These are phyloP conservation scores for Salinomyces thailandicus DNA, from an alignment of 2,329 filamentous ascomycete species.

Conservation along the genomic window DNA sequence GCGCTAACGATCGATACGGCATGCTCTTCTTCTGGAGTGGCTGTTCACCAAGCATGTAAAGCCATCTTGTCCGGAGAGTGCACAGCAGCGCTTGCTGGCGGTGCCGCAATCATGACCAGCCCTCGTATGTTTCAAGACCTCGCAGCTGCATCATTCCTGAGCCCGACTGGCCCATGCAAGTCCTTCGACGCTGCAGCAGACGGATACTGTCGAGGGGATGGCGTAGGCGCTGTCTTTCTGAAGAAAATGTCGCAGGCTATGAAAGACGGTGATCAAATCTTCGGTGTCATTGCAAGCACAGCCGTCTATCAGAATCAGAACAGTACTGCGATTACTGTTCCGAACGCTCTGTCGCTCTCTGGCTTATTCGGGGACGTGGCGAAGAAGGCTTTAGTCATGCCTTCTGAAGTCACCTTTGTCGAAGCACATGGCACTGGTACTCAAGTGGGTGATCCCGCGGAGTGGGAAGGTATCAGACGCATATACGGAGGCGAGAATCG, in stretches of 20 bases:
- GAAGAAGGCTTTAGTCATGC: neutral
- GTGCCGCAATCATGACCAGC: neutral
- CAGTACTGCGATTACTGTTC: neutral
- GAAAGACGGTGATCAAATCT: constrained; percentile 23
- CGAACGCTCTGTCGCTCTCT: neutral
- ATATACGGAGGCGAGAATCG: neutral
- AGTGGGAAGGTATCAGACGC: constrained; percentile 7
- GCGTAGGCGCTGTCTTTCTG: constrained; percentile 16
- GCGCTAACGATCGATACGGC: constrained; percentile 1
- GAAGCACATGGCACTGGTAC: constrained; percentile 17
- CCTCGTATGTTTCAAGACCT: neutral
- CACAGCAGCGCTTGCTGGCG: neutral
- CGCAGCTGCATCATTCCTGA: neutral
- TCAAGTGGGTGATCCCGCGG: constrained; percentile 10
- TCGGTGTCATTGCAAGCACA: constrained; percentile 17
- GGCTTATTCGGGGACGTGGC: neutral
- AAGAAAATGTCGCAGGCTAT: constrained; percentile 24
- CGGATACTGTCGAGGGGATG: constrained; percentile 21
- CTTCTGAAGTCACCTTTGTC: neutral
- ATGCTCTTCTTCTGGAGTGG: constrained; percentile 1
- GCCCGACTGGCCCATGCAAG: constrained; percentile 5
- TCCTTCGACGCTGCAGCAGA: constrained; percentile 14
- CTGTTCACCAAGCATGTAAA: neutral
- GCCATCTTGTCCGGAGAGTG: neutral
- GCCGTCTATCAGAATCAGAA: neutral